Base-by-base conservation (phyloP, 2,329 filamentous ascomycete species). In the Botrytis pseudocinerea region DNA sequence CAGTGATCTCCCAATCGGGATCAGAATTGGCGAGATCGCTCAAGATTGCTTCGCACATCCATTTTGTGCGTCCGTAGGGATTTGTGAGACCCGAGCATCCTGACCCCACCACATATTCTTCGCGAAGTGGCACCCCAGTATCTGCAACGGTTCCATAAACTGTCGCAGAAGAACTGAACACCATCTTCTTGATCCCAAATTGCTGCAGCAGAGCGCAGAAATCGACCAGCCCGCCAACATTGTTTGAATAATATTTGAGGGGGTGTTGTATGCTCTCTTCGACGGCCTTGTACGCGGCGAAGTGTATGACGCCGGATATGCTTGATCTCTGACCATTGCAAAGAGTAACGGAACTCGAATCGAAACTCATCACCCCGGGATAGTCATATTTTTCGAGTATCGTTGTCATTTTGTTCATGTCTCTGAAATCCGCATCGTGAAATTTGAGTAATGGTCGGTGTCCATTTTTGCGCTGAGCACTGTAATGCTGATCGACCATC, bases 81-180 rank as follows among this genome's bases (percentile, higher is more conserved):
- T 88, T 90, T 22, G 89, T 90, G 73, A 91, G 84, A 16, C 89
- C 88, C 25, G 85, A 83, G 46, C 84, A 86, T 20, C 87, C 87
- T 20, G 85, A 83, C 57, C 84, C 79, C 44, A 84, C 81, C 18
- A 80, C 80, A 73, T 88, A 83, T 75, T 89, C 87, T 76, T 90
- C 88, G 51, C 85, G 85, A 48, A 89, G 81, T 1, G 87, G 85
- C 59, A 84, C 78, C 22, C 87, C 87, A 5, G 82, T 82, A 48
- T 86, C 84, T 28, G 86, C 85, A 57, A 86, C 81, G 54, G 84
- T 84, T 7, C 90, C 90, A 77, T 92, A 92, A 1, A 92, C 90
- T 0, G 89, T 91, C 12, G 90, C 90, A 0, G 89, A 91, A 0
- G 89, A 91, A 1, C 88, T 91, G 79, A 92, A 92, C 74, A 92